Evolutionary conservation across 106 monocot genomes (phyloP).

Genomic region (Dendrobium catenatum): DNA sequence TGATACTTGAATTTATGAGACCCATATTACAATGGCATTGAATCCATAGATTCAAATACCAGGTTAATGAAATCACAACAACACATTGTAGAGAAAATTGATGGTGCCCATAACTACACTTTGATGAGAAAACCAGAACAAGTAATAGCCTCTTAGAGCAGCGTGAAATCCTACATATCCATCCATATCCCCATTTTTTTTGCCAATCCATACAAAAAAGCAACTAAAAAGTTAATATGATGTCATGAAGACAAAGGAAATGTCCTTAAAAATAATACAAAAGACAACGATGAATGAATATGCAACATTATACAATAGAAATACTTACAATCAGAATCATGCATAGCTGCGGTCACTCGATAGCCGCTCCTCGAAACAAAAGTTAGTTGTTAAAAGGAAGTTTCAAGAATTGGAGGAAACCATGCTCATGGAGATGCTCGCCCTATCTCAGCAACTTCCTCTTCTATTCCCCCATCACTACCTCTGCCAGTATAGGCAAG

Average conservation of each 20-base stretch:
- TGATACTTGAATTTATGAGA: too few relatives aligned
- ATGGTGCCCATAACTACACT: too few relatives aligned
- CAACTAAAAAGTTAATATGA: not conserved
- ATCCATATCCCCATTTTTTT: constrained; percentile 68
- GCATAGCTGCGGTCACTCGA: constrained; percentile 46
- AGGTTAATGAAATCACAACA: too few relatives aligned
- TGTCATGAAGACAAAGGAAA: not conserved
- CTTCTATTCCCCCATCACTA: constrained; percentile 59
- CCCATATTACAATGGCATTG: too few relatives aligned
- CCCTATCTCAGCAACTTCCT: constrained; percentile 93
- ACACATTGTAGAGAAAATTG: too few relatives aligned
- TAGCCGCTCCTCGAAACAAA: constrained; percentile 73
- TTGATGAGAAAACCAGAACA: too few relatives aligned
- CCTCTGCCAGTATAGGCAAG: constrained; percentile 97
- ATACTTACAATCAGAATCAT: constrained; percentile 56
- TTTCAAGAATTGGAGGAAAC: constrained; percentile 88
- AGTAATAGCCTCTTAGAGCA: constrained; percentile 63
- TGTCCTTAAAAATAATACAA: not conserved
- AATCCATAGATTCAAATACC: too few relatives aligned
- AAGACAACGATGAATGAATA: not conserved
- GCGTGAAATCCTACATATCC: constrained; percentile 95
- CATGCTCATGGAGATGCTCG: constrained; percentile 86
- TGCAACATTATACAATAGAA: not conserved
- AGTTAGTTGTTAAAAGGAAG: constrained; percentile 82
- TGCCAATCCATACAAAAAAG: constrained; percentile 27